Conservation (phyloP, 2,329 filamentous ascomycete species). For the Cladobotryum protrusum region DNA sequence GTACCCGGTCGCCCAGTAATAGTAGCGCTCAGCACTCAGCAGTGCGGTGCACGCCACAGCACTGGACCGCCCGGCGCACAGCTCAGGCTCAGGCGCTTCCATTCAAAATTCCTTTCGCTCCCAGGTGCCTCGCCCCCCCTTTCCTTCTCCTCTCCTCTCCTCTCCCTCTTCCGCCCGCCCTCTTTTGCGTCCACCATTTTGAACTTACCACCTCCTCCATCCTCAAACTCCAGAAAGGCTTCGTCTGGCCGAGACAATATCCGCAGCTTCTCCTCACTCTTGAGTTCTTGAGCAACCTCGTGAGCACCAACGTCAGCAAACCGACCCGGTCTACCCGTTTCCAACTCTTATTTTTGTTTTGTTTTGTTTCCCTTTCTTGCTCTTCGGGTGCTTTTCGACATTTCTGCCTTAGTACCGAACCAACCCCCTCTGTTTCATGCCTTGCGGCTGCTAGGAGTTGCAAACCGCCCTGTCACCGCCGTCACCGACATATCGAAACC, state of each 20-base stretch:
- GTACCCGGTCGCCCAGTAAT: background rate
- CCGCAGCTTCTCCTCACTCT: slow-evolving; percentile 1
- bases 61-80: slow-evolving; percentile 5
- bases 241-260: slow-evolving; percentile 9
- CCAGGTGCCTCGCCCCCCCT: slow-evolving; percentile 6
- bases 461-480: slow-evolving; percentile 1
- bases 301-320: slow-evolving; percentile 6
- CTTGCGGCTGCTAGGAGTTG: background rate
- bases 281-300: too few species aligned
- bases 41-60: slow-evolving; percentile 10
- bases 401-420: too few species aligned
- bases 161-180: slow-evolving; percentile 3
- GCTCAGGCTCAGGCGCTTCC: slow-evolving; percentile 5
- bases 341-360: background rate
- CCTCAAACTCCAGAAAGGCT: slow-evolving; percentile 14
- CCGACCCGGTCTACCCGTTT: slow-evolving; percentile 2
- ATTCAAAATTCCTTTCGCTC: slow-evolving; percentile 9
- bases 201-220: slow-evolving; percentile 4
- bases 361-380: slow-evolving; percentile 4
- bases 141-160: slow-evolving; percentile 4
- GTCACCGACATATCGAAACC: slow-evolving; percentile 11
- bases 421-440: slow-evolving; percentile 3
- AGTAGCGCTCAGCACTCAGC: slow-evolving; percentile 9
- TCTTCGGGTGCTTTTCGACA: background rate
- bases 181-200: slow-evolving; percentile 7